Conservation (phyloP, 306 rosid species). For the Fagus sylvatica region DNA sequence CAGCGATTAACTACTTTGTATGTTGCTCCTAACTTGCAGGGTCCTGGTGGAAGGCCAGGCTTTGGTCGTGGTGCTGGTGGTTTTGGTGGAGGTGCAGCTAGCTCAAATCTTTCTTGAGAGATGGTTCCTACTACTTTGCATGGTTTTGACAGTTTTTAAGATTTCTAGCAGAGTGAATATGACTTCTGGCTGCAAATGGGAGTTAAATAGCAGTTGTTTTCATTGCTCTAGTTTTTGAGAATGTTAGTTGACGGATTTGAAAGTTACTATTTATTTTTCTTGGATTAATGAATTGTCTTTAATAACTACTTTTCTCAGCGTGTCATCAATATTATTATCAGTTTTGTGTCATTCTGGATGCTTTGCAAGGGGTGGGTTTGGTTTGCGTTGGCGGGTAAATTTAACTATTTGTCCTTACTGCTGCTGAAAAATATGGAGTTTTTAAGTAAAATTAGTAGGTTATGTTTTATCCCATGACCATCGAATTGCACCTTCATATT, state of each 20-base stretch:
- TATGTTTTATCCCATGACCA: no score
- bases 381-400: not conserved
- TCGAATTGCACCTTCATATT: no score
- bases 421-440: no score
- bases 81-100: slow-evolving; percentile 46
- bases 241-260: not conserved
- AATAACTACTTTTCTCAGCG: not conserved
- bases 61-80: slow-evolving; percentile 61
- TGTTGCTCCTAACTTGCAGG: slow-evolving; percentile 25
- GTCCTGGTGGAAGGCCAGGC: slow-evolving; percentile 47
- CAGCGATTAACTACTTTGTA: not conserved
- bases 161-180: not conserved
- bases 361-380: not conserved
- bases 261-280: not conserved
- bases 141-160: slow-evolving; percentile 14
- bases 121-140: not conserved
- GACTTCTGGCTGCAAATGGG: slow-evolving; percentile 6
- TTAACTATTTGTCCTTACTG: not conserved
- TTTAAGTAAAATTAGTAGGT: no score
- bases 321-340: not conserved
- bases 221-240: not conserved
- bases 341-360: not conserved
- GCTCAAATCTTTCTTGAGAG: slow-evolving; percentile 47
- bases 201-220: slow-evolving; percentile 6
- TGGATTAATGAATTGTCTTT: not conserved